These are phyloP conservation scores for Rhodotorula sp. DNA, from an alignment of 1,284 basidiomycete species.

Conservation along the genomic window DNA sequence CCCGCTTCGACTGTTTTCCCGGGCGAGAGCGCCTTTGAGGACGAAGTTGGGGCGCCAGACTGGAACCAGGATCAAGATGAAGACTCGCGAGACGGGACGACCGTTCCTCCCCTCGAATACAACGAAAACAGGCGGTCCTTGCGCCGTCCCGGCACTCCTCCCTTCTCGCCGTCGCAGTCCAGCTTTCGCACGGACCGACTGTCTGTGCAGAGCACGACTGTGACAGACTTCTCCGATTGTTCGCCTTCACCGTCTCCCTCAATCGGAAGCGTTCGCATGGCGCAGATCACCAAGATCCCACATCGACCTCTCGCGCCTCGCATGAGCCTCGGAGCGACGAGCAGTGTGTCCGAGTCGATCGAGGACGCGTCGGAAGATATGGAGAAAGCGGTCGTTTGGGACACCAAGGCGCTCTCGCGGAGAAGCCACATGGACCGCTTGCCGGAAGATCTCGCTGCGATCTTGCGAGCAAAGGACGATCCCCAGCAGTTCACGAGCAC, in stretches of 20 bases:
- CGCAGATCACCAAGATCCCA: constrained; percentile 13
- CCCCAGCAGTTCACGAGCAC: not conserved
- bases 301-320: constrained; percentile 1
- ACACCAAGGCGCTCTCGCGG: constrained; percentile 7
- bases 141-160: constrained; percentile 3
- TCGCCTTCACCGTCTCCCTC: constrained; percentile 28
- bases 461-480: not conserved
- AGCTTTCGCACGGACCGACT: constrained; percentile 11
- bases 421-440: constrained; percentile 14
- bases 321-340: constrained; percentile 9
- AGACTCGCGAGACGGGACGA: not conserved
- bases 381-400: constrained; percentile 13
- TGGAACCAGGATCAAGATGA: not conserved
- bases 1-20: no score
- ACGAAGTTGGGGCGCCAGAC: no score
- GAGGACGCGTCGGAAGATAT: constrained; percentile 10
- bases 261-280: constrained; percentile 34
- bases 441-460: constrained; percentile 9
- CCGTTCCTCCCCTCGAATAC: not conserved
- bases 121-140: not conserved
- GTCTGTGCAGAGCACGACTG: constrained; percentile 11
- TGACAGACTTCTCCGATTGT: constrained; percentile 25
- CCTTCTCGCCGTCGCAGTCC: constrained; percentile 20
- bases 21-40: no score
- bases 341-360: constrained; percentile 18